phyloP scores from a whole-genome alignment of 148 eudicot species.

The Limonium bicolor region DNA sequence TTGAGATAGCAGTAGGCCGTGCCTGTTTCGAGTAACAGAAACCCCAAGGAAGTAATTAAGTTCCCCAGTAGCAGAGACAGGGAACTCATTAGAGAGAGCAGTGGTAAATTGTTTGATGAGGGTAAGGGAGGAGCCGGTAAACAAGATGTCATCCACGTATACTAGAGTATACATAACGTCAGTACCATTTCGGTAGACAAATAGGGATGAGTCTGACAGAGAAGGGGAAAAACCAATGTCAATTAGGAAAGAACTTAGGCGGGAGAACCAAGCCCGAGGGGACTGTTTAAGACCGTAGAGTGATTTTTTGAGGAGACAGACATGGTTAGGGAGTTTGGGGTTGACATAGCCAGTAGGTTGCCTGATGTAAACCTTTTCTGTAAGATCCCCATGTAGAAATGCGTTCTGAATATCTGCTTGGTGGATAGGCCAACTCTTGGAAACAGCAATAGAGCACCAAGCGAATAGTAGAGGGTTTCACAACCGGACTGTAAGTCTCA shows the following conservation, averaged over 20 bases:
- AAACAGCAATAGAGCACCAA: neutral
- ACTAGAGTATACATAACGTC: neutral
- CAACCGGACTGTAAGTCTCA: neutral
- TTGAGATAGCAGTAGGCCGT: neutral
- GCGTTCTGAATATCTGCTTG: slow-evolving; percentile 1
- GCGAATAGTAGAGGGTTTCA: neutral
- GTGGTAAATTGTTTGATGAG: neutral
- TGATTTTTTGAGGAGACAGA: neutral
- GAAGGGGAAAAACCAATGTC: neutral
- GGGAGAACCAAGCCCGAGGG: neutral
- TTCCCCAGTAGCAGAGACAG: neutral
- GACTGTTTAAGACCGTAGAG: slow-evolving; percentile 2
- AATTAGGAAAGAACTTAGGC: neutral
- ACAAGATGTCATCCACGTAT: neutral
- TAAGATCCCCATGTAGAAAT: slow-evolving; percentile 2
- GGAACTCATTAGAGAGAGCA: neutral
- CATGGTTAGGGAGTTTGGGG: neutral
- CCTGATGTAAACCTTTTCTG: neutral
- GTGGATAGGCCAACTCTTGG: neutral
- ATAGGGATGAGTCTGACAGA: neutral
- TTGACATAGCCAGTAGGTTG: neutral
- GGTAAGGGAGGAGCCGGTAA: neutral
- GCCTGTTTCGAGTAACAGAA: neutral
- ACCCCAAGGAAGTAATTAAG: neutral
- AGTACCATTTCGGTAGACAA: neutral